These are phyloP conservation scores for Aspergillus luchuensis DNA, from an alignment of 2,329 filamentous ascomycete genomes.

Conservation along the genomic window DNA sequence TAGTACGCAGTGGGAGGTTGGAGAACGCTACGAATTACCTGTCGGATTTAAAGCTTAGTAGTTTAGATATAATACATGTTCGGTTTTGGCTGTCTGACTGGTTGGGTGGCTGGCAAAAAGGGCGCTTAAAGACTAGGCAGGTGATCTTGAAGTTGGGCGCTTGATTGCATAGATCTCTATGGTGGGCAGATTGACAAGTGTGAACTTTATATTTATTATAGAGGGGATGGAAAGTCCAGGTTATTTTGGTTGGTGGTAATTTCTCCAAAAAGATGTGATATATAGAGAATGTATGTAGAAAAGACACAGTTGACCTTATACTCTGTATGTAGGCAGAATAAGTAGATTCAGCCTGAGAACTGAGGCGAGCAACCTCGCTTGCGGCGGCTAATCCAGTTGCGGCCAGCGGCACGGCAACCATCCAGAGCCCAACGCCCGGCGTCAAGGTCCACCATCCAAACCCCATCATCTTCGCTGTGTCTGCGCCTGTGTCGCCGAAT, in stretches of 20 bases:
- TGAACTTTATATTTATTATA: background rate
- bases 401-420: slow-evolving; percentile 41
- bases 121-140: background rate
- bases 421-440: slow-evolving; percentile 40
- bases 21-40: too few species aligned
- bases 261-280: too few species aligned
- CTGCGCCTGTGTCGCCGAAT: slow-evolving; percentile 16
- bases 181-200: background rate
- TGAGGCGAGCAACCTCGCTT: slow-evolving; percentile 36
- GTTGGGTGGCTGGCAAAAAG: background rate
- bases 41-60: background rate
- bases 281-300: too few species aligned
- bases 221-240: background rate
- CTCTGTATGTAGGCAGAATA: too few species aligned
- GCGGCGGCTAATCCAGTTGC: slow-evolving; percentile 43
- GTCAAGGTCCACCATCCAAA: slow-evolving; percentile 34
- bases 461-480: slow-evolving; percentile 21
- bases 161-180: background rate
- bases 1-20: too few species aligned
- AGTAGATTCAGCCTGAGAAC: background rate
- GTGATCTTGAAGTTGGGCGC: background rate
- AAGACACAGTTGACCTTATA: too few species aligned
- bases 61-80: too few species aligned
- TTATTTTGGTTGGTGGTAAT: background rate
- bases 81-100: too few species aligned